Base-by-base conservation (phyloP, 306 rosid genomes). In the Malus asiatica region DNA sequence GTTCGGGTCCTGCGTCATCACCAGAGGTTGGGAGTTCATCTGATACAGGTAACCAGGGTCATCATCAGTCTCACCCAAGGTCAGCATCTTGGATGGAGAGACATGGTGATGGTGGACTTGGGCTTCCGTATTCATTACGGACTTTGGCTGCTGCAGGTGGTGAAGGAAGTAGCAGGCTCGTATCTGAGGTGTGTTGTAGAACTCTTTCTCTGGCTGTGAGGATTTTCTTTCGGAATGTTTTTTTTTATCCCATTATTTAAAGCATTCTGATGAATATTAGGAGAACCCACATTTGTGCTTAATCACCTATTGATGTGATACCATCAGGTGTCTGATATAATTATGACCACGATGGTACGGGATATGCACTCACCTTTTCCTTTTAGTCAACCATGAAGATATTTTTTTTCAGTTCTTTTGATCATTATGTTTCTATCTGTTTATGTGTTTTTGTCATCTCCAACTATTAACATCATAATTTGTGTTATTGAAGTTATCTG, bases 91-190 rank as follows among this genome's bases (percentile, higher is more conserved):
- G 89, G 93, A 65, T 84, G 76, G 99, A 96, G 81, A 88, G 98
- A 88, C 88, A 84, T 74, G 90, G 86, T 57, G 93, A 89, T 72
- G 65, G 79, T 81, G 92, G 83, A 64, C 81, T 84, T 62, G 97
- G 93, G 76, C 66, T 92, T 78, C 98, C 93, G 27, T 84, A 90
- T 84, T 86, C 97, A 6, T 83, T 96, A 23, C 90, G 96, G 67
- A 22, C 90, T 20, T 84, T 90, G 84, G 93, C 96, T 72, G 78
- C 83, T 65, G 83, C 55, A 51, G 55, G 81, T 0, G 78, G 91
- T 73, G 99, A 93, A 80, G 97, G 98, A 79, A 91, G 80, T 73
- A 84, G 83, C 82, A 87, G 99, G 83, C 89, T 90, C 74, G 93
- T 90, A 66, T 96, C 99, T 25, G 99, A 93, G 99, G 99, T 96